A percentile compares a stretch with the other conserved stretches of the same genome.
phyloP scores from a whole-genome alignment of 805 yeast species.

The Torulaspora maleeae region DNA sequence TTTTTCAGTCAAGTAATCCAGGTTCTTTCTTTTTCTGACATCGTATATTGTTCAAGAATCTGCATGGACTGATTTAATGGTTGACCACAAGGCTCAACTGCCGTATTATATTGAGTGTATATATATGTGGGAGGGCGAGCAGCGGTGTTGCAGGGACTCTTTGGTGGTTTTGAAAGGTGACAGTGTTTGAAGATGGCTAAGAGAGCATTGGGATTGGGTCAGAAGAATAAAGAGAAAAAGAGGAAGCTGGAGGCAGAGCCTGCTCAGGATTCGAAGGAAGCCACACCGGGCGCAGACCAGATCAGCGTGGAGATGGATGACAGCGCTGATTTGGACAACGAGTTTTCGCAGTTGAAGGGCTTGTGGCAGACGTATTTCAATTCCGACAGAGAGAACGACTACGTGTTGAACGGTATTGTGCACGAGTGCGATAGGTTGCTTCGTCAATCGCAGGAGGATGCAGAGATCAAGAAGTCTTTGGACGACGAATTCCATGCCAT shows the following conservation, averaged over 20 bases:
- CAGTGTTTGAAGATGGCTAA: slow-evolving; percentile 46
- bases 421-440: slow-evolving; percentile 86
- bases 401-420: slow-evolving; percentile 74
- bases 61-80: slow-evolving; percentile 4
- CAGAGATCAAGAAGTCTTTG: slow-evolving; percentile 26
- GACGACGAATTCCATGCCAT: slow-evolving; percentile 61
- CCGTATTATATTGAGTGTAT: neutral
- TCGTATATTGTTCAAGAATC: slow-evolving; percentile 2
- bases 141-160: too few species aligned
- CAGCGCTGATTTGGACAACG: slow-evolving; percentile 70
- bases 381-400: slow-evolving; percentile 56
- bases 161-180: neutral
- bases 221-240: slow-evolving; percentile 43
- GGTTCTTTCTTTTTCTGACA: neutral
- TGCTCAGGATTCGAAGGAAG: slow-evolving; percentile 17
- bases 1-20: neutral
- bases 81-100: neutral
- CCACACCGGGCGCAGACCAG: slow-evolving; percentile 38
- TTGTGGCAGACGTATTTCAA: slow-evolving; percentile 61
- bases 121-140: neutral
- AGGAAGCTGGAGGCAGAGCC: slow-evolving; percentile 19
- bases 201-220: slow-evolving; percentile 63
- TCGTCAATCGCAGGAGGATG: slow-evolving; percentile 36
- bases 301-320: slow-evolving; percentile 65
- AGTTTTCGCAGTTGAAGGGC: slow-evolving; percentile 68